Base-by-base conservation (phyloP, 2,329 filamentous ascomycete genomes). In the Aspergillus sp. region DNA sequence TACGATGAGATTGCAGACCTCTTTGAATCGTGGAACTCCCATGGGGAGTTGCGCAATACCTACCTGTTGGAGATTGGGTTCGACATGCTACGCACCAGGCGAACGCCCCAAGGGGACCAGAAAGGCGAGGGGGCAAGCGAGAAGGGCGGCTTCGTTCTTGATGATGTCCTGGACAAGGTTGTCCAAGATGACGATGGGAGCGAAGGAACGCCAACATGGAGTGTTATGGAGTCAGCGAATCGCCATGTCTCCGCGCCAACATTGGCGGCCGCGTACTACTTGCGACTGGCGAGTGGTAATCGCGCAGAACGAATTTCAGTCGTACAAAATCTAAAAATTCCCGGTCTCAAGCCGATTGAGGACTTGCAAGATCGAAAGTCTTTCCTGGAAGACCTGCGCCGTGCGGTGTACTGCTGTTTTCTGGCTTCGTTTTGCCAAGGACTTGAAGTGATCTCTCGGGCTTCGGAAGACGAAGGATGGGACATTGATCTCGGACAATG, bases 141-240 rank as follows among this genome's bases (percentile, higher is more conserved):
- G 0, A 65, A 74, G 4, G 70, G 70, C 11, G 66, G 73, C 48
- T 78, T 81, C 33, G 79, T 88, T 0, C 74, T 89, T 1, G 79
- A 81, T 24, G 75, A 82, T 17, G 79, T 89, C 1, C 78, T 84
- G 48, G 86, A 89, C 67, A 88, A 88, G 63, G 85, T 89, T 1
- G 85, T 88, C 0, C 85, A 89, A 67, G 85, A 88, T 58, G 79
- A 82, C 17, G 83, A 85, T 30, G 78, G 81, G 47, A 81, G 82
- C 38, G 86, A 89, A 65, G 85, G 86, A 0, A 89, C 86, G 0
- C 82, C 84, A 0, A 78, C 82, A 45, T 89, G 84, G 86, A 80
- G 81, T 4, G 80, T 84, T 56, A 79, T 79, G 58, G 81, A 89
- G 63, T 81, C 83, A 0, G 79, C 85, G 6, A 67, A 74, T 3